Evolutionary conservation across 129 eudicot species (phyloP).

Genomic region (Ambrosia trifida): DNA sequence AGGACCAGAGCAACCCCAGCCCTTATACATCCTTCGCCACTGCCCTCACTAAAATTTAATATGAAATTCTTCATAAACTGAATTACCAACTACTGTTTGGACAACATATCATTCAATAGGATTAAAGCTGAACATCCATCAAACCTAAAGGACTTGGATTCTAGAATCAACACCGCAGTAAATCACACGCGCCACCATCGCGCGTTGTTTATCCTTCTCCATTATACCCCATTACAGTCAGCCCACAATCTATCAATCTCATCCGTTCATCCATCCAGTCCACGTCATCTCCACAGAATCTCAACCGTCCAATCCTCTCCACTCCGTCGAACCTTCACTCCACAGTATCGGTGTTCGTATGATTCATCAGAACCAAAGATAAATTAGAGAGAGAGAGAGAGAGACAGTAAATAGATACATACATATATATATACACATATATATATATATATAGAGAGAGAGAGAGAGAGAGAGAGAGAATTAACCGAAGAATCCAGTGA

Average conservation of each 20-base stretch:
- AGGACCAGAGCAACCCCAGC: too few relatives aligned
- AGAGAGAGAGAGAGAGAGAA: conserved; percentile 20
- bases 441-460: too few relatives aligned
- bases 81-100: not conserved
- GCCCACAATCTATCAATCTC: conserved; percentile 25
- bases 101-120: conserved; percentile 15
- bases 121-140: not conserved
- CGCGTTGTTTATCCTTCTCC: conserved; percentile 3
- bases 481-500: conserved; percentile 13
- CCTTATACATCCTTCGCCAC: too few relatives aligned
- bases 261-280: conserved; percentile 34
- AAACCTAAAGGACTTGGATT: not conserved
- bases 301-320: conserved; percentile 39
- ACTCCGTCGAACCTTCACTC: conserved; percentile 29
- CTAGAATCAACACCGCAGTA: not conserved
- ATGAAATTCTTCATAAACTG: not conserved
- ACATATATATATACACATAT: too few relatives aligned
- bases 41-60: too few relatives aligned
- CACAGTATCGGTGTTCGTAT: conserved; percentile 21
- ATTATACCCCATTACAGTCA: conserved; percentile 26
- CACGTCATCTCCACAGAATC: conserved; percentile 38
- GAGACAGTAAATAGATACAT: too few relatives aligned
- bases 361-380: conserved; percentile 5
- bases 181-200: conserved; percentile 34
- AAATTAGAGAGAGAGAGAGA: not conserved